Evolutionary conservation across 331 rosid genomes (phyloP).

Genomic region (Phaseolus coccineus): DNA sequence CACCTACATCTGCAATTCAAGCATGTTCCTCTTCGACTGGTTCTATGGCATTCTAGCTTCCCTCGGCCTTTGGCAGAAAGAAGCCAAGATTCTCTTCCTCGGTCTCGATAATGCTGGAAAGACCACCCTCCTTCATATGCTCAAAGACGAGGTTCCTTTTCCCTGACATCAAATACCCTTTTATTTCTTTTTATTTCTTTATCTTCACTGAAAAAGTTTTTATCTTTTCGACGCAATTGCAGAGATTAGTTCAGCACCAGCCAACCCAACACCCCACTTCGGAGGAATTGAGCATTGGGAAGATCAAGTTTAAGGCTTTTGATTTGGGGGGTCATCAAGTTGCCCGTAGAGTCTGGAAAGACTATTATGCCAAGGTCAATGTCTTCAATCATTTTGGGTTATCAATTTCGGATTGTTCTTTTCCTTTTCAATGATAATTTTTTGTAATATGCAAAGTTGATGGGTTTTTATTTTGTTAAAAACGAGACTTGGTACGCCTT

Average conservation of each 20-base stretch:
- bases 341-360: slow-evolving; percentile 58
- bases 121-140: slow-evolving; percentile 54
- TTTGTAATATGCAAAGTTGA: background rate
- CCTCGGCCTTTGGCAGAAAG: slow-evolving; percentile 53
- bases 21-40: slow-evolving; percentile 51
- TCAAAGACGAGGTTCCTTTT: slow-evolving; percentile 46
- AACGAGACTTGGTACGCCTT: slow-evolving; percentile 1
- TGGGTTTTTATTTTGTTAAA: background rate
- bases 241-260: slow-evolving; percentile 59
- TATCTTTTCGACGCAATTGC: slow-evolving; percentile 1
- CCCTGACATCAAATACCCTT: background rate
- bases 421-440: background rate
- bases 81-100: slow-evolving; percentile 52
- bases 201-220: background rate
- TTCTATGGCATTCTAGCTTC: slow-evolving; percentile 54
- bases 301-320: slow-evolving; percentile 58
- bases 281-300: slow-evolving; percentile 62
- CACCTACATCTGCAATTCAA: slow-evolving; percentile 5
- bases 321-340: slow-evolving; percentile 60
- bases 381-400: slow-evolving; percentile 1
- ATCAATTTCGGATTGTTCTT: background rate
- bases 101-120: slow-evolving; percentile 56
- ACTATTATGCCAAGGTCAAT: slow-evolving; percentile 52
- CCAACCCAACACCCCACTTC: slow-evolving; percentile 60
- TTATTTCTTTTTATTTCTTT: background rate